Evolutionary conservation across 345 rosid genomes (phyloP).

Genomic region (Triadica sebifera): DNA sequence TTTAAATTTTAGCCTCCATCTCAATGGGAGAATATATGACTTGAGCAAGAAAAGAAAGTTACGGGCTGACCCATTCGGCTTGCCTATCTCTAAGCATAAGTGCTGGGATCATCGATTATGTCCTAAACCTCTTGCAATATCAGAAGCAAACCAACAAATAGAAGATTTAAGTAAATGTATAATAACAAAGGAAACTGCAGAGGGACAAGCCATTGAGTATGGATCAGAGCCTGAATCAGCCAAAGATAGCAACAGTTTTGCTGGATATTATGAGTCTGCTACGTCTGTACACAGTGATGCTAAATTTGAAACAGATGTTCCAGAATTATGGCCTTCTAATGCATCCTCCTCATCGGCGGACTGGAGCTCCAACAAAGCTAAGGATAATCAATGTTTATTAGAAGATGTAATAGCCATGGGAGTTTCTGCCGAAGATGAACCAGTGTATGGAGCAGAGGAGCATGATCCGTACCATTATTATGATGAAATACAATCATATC

Average conservation of each 20-base stretch:
- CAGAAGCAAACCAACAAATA: constrained; percentile 18
- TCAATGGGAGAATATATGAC: constrained; percentile 14
- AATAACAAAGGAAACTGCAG: constrained; percentile 14
- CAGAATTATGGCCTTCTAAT: constrained; percentile 10
- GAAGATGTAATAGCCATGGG: not conserved
- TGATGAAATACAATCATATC: constrained; percentile 18
- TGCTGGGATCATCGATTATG: constrained; percentile 36
- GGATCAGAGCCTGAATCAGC: constrained; percentile 38
- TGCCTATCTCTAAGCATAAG: constrained; percentile 52
- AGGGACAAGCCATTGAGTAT: constrained; percentile 9
- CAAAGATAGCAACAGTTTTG: constrained; percentile 49
- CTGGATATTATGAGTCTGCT: constrained; percentile 31
- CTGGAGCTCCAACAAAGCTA: constrained; percentile 22
- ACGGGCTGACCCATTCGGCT: constrained; percentile 40
- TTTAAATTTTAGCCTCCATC: constrained; percentile 21
- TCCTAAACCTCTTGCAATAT: constrained; percentile 12
- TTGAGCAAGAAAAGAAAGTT: constrained; percentile 57
- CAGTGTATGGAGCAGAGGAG: constrained; percentile 9
- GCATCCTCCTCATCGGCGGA: constrained; percentile 23
- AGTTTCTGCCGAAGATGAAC: constrained; percentile 21
- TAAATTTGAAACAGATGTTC: constrained; percentile 22
- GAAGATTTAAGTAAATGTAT: constrained; percentile 11
- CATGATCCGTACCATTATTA: constrained; percentile 9
- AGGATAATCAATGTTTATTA: constrained; percentile 13
- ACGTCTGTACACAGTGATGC: constrained; percentile 21